These are phyloP conservation scores for Cornus florida DNA, from an alignment of 148 eudicot genomes.

Conservation along the genomic window DNA sequence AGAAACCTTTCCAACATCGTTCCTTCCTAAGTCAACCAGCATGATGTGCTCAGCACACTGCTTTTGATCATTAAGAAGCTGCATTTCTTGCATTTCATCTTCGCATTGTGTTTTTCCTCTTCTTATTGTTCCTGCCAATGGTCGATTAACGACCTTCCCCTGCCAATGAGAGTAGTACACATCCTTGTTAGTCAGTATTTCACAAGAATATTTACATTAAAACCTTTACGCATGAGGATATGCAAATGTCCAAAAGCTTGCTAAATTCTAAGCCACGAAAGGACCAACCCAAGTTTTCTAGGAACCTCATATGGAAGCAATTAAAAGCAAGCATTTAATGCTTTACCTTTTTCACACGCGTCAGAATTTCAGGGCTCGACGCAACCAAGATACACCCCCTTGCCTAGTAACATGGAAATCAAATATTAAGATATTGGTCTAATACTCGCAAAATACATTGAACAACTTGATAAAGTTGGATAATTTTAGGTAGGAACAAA, in stretches of 20 bases:
- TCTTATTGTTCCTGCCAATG: conserved; percentile 54
- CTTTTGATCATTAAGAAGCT: conserved; percentile 46
- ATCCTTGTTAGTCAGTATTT: not conserved
- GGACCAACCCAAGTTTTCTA: not conserved
- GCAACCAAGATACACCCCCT: conserved; percentile 57
- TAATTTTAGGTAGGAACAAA: conserved; percentile 7
- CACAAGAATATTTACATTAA: not conserved
- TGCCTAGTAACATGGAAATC: conserved; percentile 32
- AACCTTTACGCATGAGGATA: not conserved
- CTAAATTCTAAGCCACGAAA: not conserved
- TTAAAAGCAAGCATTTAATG: not conserved
- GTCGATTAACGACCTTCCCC: conserved; percentile 49
- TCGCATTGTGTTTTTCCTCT: conserved; percentile 48
- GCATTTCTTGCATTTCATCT: conserved; percentile 32
- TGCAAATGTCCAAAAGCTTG: conserved; percentile 5
- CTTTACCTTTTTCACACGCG: conserved; percentile 44
- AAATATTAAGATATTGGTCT: not conserved
- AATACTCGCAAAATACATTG: not conserved
- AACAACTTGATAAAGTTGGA: not conserved
- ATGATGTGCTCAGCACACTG: conserved; percentile 60
- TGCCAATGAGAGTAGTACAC: conserved; percentile 19
- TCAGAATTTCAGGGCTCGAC: conserved; percentile 61
- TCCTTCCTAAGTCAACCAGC: conserved; percentile 57
- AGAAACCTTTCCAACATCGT: conserved; percentile 59
- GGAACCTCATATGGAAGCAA: not conserved